Percentiles rank a stretch among this genome's conserved stretches.
Evolutionary conservation across 2,329 filamentous ascomycete genomes (phyloP).

Genomic region (Ceratocystis eucalypticola): DNA sequence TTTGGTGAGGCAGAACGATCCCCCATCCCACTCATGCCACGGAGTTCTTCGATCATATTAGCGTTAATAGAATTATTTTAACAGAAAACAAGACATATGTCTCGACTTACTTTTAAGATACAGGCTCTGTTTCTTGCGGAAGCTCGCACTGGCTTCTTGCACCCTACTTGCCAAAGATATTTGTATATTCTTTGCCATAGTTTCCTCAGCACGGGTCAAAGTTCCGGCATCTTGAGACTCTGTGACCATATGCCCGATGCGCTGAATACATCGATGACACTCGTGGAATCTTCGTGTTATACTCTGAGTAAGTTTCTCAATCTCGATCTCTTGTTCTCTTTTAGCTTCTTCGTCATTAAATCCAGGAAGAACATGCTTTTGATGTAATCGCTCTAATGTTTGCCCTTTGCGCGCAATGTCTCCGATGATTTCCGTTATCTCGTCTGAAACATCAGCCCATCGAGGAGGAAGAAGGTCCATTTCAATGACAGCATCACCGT

Average conservation of each 20-base stretch:
- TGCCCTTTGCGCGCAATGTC: conserved; percentile 73
- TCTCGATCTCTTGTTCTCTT: conserved; percentile 72
- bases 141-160: conserved; percentile 80
- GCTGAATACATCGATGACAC: conserved; percentile 79
- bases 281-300: conserved; percentile 82
- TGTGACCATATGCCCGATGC: conserved; percentile 73
- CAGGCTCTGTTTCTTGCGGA: conserved; percentile 92
- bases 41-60: conserved; percentile 44
- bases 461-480: conserved; percentile 93
- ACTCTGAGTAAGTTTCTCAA: conserved; percentile 77
- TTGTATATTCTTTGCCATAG: conserved; percentile 92
- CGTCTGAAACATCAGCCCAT: conserved; percentile 91
- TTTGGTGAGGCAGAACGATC: conserved; percentile 22
- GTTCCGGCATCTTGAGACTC: conserved; percentile 61
- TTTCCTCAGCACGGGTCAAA: conserved; percentile 73
- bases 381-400: conserved; percentile 79
- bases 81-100: not conserved
- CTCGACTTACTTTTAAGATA: conserved; percentile 73
- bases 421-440: conserved; percentile 70
- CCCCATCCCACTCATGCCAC: conserved; percentile 52
- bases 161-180: conserved; percentile 77
- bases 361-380: conserved; percentile 90
- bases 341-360: conserved; percentile 94
- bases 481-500: conserved; percentile 91
- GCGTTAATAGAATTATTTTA: not conserved